Conservation (phyloP, 805 yeast genomes). For the Citeromyces nyonsensis region DNA sequence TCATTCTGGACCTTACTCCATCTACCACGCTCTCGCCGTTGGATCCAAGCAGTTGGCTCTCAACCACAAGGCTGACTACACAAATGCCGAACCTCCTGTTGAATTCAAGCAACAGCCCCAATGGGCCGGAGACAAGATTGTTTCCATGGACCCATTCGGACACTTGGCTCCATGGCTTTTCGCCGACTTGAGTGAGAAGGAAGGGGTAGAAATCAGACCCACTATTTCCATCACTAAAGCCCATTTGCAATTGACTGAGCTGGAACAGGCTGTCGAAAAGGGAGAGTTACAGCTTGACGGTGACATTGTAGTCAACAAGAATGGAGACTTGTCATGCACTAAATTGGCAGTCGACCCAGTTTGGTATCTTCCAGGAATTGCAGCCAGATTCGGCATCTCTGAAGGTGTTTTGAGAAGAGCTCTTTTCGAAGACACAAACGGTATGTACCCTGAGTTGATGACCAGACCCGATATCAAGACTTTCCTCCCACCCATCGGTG, state of each 20-base stretch:
- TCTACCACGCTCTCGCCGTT: conserved; percentile 51
- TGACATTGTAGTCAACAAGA: conserved; percentile 35
- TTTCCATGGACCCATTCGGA: conserved; percentile 53
- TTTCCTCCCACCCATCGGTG: conserved; percentile 58
- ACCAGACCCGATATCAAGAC: conserved; percentile 56
- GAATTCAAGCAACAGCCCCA: conserved; percentile 34
- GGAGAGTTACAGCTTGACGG: conserved; percentile 48
- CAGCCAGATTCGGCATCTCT: conserved; percentile 40
- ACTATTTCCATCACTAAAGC: conserved; percentile 57
- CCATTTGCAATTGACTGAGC: conserved; percentile 41
- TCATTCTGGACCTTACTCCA: conserved; percentile 46
- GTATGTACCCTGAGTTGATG: conserved; percentile 54
- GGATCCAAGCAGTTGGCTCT: conserved; percentile 42
- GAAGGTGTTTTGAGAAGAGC: conserved; percentile 43
- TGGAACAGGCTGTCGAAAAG: conserved; percentile 34
- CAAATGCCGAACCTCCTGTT: conserved; percentile 50
- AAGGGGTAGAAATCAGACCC: conserved; percentile 43
- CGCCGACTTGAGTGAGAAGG: conserved; percentile 22
- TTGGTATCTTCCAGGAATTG: conserved; percentile 59
- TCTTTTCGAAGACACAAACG: conserved; percentile 53
- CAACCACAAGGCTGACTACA: conserved; percentile 39
- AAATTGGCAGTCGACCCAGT: conserved; percentile 60
- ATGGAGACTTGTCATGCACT: conserved; percentile 47
- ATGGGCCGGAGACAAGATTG: conserved; percentile 48
- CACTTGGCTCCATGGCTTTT: conserved; percentile 50